Evolutionary conservation across 306 rosid species (phyloP), one percentile per base, ranked within the genome.

Genomic region (Citrullus mucosospermus): DNA sequence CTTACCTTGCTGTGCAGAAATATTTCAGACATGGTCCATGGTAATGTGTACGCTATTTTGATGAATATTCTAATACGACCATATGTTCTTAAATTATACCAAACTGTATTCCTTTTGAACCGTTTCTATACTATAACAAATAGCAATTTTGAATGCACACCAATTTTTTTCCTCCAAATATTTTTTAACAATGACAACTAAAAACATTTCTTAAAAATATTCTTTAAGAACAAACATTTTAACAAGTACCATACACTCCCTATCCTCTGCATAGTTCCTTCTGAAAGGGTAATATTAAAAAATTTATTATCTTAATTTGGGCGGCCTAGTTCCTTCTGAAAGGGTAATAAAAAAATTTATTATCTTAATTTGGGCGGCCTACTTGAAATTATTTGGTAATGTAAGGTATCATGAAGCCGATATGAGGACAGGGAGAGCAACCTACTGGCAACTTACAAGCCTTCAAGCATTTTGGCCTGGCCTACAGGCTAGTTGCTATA

Each of bases 391-490:
- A 80, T 72, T 77, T 69, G 78, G 75, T 76, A 80, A 80, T 83
- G 50, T 83, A 94, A 94, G 98, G 97, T 94, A 92, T 84, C 98
- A 95, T 5, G 97, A 95, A 83, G 97, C 98, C 25, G 98, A 95
- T 86, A 95, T 95, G 96, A 92, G 95, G 79, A 91, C 98, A 3
- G 97, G 98, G 84, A 91, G 82, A 85, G 96, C 97, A 83, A 95
- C 98, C 79, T 91, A 91, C 79, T 91, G 98, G 98, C 98, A 95
- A 85, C 97, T 95, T 76, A 95, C 97, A 75, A 95, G 99, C 87
- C 97, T 95, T 83, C 99, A 95, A 85, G 99, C 97, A 62, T 95
- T 95, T 91, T 91, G 99, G 99, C 99, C 97, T 20, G 99, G 99
- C 78, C 78, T 95, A 81, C 97, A 95, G 97, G 97, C 84, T 84